Base-by-base conservation (phyloP, 108 stramenopile genomes). In the Epipyxis sp. region DNA sequence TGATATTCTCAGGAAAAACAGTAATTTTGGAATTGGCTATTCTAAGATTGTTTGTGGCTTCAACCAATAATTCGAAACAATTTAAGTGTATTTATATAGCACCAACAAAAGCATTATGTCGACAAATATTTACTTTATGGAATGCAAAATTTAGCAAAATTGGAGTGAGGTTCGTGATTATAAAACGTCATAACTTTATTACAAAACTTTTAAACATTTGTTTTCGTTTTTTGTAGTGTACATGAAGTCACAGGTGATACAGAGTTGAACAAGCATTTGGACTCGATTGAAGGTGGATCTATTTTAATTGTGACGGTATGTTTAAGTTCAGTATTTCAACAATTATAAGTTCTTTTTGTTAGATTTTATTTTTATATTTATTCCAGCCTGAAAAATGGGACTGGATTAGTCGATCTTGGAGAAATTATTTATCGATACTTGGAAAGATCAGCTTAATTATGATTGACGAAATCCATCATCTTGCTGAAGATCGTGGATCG, bases 71-170 rank as follows among this genome's bases (percentile, higher is more conserved):
- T 59, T 79, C 85, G 20, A 89, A 87, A 69, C 72, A 57, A 1
- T 87, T 84, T 40, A 95, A 94, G 80, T 86, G 90, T 44, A 89
- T 97, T 0, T 97, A 97, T 81, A 85, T 97, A 61, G 88, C 95
- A 0, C 97, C 97, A 0, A 92, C 84, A 84, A 97, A 95, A 84
- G 97, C 97, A 2, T 85, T 97, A 20, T 97, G 97, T 59, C 94
- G 96, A 69, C 93, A 97, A 86, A 83, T 91, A 1, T 88, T 87
- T 32, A 65, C 80, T 20, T 93, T 95, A 62, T 97, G 97, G 97
- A 82, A 88, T 2, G 80, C 79, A n/a, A 87, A 91, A 43, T 79
- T 95, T 29, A 44, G 81, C 3, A 69, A 61, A 2, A 69, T 95
- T 50, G 89, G 59, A 78, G 85, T 84, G 2, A 77, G 76, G 25